phyloP scores from a whole-genome alignment of 2,329 filamentous ascomycete genomes.

The Monilinia laxa region DNA sequence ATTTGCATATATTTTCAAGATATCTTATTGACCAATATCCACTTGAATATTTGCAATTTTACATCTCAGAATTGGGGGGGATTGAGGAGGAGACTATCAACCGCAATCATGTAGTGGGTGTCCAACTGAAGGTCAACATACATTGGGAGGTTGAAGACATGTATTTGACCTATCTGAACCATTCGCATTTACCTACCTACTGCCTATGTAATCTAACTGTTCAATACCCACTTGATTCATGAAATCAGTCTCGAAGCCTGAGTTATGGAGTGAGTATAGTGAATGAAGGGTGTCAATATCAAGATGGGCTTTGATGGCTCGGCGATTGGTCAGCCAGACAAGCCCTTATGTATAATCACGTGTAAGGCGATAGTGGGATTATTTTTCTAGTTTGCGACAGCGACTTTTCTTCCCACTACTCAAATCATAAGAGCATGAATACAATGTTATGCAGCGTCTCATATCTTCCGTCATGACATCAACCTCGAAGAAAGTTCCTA shows the following conservation, averaged over 20 bases:
- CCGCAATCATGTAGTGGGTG: background rate
- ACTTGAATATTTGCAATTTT: background rate
- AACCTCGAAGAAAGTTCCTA: constrained; percentile 68
- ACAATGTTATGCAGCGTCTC: constrained; percentile 40
- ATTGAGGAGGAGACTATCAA: background rate
- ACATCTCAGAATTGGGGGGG: background rate
- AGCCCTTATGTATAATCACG: background rate
- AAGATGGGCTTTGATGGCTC: background rate
- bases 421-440: background rate
- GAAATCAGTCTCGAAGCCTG: background rate
- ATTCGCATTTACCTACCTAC: too few species aligned
- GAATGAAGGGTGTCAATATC: background rate
- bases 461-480: constrained; percentile 58
- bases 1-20: background rate
- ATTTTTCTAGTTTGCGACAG: constrained; percentile 5
- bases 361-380: background rate
- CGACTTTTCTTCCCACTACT: background rate
- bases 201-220: background rate
- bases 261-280: background rate
- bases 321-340: too few species aligned
- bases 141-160: background rate
- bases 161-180: background rate
- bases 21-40: background rate
- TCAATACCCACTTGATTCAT: background rate
- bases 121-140: background rate